Evolutionary conservation across 352 stramenopile species (phyloP).

Genomic region (Phytopythium delawarense): DNA sequence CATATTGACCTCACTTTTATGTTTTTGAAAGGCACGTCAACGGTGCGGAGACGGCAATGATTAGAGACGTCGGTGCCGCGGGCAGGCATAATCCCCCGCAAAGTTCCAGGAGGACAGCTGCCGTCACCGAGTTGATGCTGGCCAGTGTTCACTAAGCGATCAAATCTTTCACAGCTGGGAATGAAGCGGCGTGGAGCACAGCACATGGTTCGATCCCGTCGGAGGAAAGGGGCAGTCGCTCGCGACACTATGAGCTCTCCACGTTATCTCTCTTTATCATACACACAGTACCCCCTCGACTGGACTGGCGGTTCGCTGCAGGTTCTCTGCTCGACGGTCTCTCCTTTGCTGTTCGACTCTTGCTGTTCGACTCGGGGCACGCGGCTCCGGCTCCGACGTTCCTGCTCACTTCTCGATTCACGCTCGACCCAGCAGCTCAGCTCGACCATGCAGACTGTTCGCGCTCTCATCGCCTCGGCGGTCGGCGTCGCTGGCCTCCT

Average conservation of each 20-base stretch:
- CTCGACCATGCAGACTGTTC: conserved; percentile 2
- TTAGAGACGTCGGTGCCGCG: neutral
- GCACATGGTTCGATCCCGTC: too few species aligned
- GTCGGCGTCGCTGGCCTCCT: conserved; percentile 4
- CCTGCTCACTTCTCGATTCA: conserved; percentile 5
- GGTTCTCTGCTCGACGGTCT: neutral
- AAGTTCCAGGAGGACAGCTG: too few species aligned
- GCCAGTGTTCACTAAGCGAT: too few species aligned
- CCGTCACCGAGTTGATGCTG: too few species aligned
- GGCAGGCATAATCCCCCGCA: neutral
- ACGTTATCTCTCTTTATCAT: too few species aligned
- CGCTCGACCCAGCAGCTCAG: neutral
- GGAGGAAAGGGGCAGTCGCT: too few species aligned
- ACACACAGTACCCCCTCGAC: too few species aligned
- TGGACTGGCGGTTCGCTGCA: too few species aligned
- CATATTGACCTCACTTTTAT: too few species aligned
- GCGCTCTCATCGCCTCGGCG: conserved; percentile 2
- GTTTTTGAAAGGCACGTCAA: neutral
- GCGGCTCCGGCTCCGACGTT: neutral
- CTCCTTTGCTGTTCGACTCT: neutral
- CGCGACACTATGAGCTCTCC: too few species aligned
- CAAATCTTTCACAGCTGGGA: neutral
- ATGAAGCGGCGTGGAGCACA: neutral
- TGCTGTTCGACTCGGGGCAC: neutral
- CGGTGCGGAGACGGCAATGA: neutral